Evolutionary conservation across 2,329 filamentous ascomycete species (phyloP).

Genomic region (Hypoxylon sp.): DNA sequence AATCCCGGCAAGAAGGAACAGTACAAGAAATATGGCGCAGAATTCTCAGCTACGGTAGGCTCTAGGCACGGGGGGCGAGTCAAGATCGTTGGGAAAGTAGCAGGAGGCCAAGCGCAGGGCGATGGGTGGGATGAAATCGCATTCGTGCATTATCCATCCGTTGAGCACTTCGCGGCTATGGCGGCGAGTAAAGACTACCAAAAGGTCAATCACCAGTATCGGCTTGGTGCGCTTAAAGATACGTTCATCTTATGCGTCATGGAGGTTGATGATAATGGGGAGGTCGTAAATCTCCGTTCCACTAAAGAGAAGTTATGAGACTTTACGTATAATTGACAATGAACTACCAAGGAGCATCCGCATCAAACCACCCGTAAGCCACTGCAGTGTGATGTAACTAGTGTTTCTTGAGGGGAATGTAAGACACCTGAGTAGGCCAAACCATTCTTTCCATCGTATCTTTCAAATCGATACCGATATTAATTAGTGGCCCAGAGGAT

Average conservation of each 20-base stretch:
- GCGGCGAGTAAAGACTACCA: slow-evolving; percentile 47
- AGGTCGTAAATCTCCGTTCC: slow-evolving; percentile 24
- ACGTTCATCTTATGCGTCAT: slow-evolving; percentile 49
- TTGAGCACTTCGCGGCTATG: slow-evolving; percentile 72
- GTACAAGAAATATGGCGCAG: slow-evolving; percentile 72
- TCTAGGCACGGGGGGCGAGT: slow-evolving; percentile 68
- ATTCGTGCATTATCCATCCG: slow-evolving; percentile 74
- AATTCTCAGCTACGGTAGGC: slow-evolving; percentile 65
- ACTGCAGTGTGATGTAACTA: not conserved
- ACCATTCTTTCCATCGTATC: not conserved
- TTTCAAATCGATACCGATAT: not conserved
- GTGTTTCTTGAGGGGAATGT: not conserved
- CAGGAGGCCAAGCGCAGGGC: slow-evolving; percentile 30
- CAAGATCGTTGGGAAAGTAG: slow-evolving; percentile 73
- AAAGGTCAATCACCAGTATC: slow-evolving; percentile 45
- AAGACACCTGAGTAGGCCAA: not conserved
- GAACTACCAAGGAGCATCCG: not conserved
- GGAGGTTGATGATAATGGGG: slow-evolving; percentile 47
- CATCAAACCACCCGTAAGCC: not conserved
- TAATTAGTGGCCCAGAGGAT: too few relatives aligned
- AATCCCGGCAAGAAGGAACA: slow-evolving; percentile 63
- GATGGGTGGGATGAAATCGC: slow-evolving; percentile 74
- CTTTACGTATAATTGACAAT: not conserved
- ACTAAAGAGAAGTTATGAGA: slow-evolving; percentile 32
- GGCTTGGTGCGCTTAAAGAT: slow-evolving; percentile 47